Percentiles rank a stretch among this genome's conserved stretches.
phyloP scores from a whole-genome alignment of 345 rosid species.

The Pelargonium nanum region DNA sequence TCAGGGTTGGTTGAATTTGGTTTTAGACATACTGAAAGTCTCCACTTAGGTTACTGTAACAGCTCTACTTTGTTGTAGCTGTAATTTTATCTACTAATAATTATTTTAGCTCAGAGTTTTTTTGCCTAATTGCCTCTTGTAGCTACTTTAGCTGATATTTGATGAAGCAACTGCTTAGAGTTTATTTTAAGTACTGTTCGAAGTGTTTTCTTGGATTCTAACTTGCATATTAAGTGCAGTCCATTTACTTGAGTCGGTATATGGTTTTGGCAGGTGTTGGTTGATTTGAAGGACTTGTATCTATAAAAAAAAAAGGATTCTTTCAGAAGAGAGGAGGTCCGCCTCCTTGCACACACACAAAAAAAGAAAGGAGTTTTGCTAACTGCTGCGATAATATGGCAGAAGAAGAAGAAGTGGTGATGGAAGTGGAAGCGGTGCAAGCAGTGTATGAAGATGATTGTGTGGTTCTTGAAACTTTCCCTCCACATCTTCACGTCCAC shows the following conservation, averaged over 20 bases:
- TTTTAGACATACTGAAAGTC: background rate
- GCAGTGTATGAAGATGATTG: conserved; percentile 73
- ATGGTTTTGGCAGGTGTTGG: background rate
- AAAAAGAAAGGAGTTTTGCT: background rate
- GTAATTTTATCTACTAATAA: background rate
- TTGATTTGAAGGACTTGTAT: background rate
- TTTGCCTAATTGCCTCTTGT: too few relatives aligned
- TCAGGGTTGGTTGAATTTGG: background rate
- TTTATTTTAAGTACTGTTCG: too few relatives aligned
- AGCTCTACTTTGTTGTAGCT: background rate
- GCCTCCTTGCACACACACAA: too few relatives aligned
- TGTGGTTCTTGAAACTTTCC: conserved; percentile 40
- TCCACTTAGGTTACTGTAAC: background rate
- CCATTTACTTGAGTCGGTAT: background rate
- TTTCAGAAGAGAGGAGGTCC: background rate
- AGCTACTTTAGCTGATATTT: background rate
- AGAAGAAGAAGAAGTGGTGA: conserved; percentile 46
- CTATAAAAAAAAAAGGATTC: background rate
- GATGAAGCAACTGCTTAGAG: too few relatives aligned
- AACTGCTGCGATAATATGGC: conserved; percentile 19
- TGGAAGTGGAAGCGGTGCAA: conserved; percentile 71
- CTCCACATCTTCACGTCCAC: conserved; percentile 59
- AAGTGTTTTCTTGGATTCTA: background rate
- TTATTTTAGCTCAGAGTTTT: too few relatives aligned
- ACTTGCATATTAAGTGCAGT: background rate